phyloP scores from a whole-genome alignment of 164 flowering plant species.

The Tetrastigma voinierianum region DNA sequence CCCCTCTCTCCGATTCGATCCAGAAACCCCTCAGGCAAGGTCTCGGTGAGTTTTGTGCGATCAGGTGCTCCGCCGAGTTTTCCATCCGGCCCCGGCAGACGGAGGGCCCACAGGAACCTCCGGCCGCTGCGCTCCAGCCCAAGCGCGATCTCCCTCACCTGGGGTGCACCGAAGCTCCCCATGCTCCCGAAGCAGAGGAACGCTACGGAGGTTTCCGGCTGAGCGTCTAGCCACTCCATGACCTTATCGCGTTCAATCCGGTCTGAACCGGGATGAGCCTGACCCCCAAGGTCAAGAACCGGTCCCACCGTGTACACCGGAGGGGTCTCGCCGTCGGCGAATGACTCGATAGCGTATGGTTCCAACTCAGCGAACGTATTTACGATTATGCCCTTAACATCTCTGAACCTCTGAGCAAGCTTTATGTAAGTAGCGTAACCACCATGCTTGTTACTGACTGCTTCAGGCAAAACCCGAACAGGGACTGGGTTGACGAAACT shows the following conservation, averaged over 20 bases:
- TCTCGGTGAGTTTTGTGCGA: background rate
- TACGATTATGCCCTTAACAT: conserved; percentile 27
- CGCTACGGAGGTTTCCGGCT: too few species aligned
- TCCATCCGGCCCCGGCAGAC: too few species aligned
- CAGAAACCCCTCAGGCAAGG: conserved; percentile 21
- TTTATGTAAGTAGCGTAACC: conserved; percentile 6
- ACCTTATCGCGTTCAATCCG: too few species aligned
- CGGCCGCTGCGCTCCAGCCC: conserved; percentile 5
- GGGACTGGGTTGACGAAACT: conserved; percentile 21
- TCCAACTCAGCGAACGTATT: conserved; percentile 41
- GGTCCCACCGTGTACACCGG: too few species aligned
- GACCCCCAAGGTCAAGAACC: background rate
- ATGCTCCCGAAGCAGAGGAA: too few species aligned
- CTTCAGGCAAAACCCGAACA: conserved; percentile 4
- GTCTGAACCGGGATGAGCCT: too few species aligned
- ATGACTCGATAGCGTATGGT: conserved; percentile 14
- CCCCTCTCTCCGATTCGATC: conserved; percentile 9
- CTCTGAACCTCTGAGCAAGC: conserved; percentile 12
- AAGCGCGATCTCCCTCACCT: background rate
- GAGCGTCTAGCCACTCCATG: too few species aligned
- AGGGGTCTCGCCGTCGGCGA: background rate
- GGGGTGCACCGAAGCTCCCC: too few species aligned
- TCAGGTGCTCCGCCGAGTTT: too few species aligned
- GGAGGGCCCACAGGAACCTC: conserved; percentile 8
- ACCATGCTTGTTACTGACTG: conserved; percentile 4